phyloP scores from a whole-genome alignment of 176 grass and related monocot genomes.

The Pontederia paniculata region DNA sequence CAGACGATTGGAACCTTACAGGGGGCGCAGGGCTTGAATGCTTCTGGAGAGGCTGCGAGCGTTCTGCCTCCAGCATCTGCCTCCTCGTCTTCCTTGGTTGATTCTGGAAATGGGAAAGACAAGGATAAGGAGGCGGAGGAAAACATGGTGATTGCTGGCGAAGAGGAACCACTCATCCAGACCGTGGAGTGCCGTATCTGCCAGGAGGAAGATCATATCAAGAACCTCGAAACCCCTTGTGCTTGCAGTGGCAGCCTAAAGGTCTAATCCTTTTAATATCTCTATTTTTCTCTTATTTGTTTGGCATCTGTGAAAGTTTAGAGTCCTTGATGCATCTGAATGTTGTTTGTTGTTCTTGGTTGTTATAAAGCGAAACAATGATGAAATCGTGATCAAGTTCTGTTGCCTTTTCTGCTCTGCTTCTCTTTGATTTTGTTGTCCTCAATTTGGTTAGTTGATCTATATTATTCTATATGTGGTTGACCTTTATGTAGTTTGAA shows the following conservation, averaged over 20 bases:
- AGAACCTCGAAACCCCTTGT: constrained; percentile 78
- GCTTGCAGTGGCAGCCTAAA: constrained; percentile 86
- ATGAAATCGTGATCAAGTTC: no score
- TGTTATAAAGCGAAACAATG: no score
- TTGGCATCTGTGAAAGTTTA: no score
- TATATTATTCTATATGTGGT: no score
- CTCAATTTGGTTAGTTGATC: no score
- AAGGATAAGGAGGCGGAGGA: constrained; percentile 20
- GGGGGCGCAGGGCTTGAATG: not conserved
- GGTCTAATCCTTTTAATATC: constrained; percentile 10
- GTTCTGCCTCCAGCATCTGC: not conserved
- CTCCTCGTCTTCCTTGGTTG: constrained; percentile 5
- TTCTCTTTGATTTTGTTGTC: no score
- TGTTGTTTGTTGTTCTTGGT: no score
- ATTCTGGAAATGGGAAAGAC: not conserved
- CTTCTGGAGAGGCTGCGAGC: not conserved
- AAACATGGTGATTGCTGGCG: constrained; percentile 16
- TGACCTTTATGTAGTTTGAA: no score
- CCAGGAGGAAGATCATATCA: constrained; percentile 76
- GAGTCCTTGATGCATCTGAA: no score
- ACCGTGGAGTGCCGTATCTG: constrained; percentile 84
- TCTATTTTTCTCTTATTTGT: not conserved
- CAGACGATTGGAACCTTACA: not conserved
- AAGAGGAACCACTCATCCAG: constrained; percentile 49
- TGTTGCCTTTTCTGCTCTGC: no score